phyloP scores from a whole-genome alignment of 1,284 basidiomycete species.

The Rhodotorula sp. region DNA sequence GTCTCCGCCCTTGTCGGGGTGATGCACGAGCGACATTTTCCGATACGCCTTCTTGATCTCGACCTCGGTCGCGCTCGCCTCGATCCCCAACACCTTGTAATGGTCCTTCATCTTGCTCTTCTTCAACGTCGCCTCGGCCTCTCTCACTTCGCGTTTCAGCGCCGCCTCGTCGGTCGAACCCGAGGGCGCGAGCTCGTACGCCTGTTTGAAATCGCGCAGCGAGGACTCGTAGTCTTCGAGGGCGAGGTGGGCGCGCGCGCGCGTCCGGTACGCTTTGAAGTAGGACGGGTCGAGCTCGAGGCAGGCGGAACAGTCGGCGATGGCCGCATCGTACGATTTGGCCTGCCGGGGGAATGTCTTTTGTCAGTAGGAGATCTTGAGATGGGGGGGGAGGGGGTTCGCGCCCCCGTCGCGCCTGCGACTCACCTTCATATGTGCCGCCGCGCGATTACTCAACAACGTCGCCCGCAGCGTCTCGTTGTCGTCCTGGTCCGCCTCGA shows the following conservation, averaged over 20 bases:
- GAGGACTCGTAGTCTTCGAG: conserved; percentile 71
- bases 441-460: conserved; percentile 78
- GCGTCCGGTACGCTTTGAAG: conserved; percentile 81
- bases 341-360: conserved; percentile 54
- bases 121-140: conserved; percentile 74
- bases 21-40: conserved; percentile 74
- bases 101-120: conserved; percentile 69
- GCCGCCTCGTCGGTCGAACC: conserved; percentile 63
- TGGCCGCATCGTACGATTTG: conserved; percentile 64
- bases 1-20: conserved; percentile 48
- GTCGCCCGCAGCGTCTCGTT: conserved; percentile 66
- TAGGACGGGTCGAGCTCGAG: conserved; percentile 64
- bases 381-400: no score
- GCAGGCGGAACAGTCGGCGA: conserved; percentile 68
- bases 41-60: conserved; percentile 68
- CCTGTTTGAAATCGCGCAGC: conserved; percentile 72
- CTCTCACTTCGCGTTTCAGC: conserved; percentile 66
- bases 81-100: conserved; percentile 43
- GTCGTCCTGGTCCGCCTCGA: conserved; percentile 54
- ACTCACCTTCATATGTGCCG: conserved; percentile 70
- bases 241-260: conserved; percentile 73
- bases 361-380: neutral
- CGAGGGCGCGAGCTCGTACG: conserved; percentile 64
- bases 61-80: conserved; percentile 55
- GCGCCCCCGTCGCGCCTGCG: no score